These are phyloP conservation scores for Rhynchosporium agropyri DNA, from an alignment of 2,329 filamentous ascomycete genomes.

Conservation along the genomic window DNA sequence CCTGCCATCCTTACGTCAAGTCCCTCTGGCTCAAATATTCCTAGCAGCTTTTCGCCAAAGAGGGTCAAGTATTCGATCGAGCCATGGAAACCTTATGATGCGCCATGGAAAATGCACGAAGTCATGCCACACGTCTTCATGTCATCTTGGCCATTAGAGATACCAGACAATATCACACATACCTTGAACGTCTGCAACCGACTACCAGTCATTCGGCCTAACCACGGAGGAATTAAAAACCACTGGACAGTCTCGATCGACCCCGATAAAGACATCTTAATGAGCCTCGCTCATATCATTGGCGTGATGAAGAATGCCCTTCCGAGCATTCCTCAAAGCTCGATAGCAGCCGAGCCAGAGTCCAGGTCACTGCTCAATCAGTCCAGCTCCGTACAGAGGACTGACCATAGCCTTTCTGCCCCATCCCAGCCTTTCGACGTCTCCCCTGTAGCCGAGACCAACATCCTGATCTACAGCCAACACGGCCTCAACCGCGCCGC, in stretches of 20 bases:
- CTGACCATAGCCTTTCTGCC: no score
- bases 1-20: not conserved
- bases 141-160: constrained; percentile 3
- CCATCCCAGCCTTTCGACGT: not conserved
- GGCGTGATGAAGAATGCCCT: not conserved
- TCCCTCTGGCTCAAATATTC: not conserved
- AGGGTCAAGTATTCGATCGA: not conserved
- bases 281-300: not conserved
- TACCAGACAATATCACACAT: constrained; percentile 2
- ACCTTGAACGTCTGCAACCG: not conserved
- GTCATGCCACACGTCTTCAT: constrained; percentile 1
- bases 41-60: not conserved
- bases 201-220: not conserved
- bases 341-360: not conserved
- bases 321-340: not conserved
- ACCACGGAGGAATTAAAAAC: not conserved
- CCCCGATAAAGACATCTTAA: not conserved
- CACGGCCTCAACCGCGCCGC: not conserved
- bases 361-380: no score
- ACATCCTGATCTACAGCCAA: constrained; percentile 12
- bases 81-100: not conserved
- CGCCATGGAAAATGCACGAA: constrained; percentile 1
- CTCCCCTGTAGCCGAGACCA: not conserved
- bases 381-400: no score
- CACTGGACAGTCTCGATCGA: not conserved